Conservation (phyloP, 768 basidiomycete genomes). For the Phlebiopsis gigantea region DNA sequence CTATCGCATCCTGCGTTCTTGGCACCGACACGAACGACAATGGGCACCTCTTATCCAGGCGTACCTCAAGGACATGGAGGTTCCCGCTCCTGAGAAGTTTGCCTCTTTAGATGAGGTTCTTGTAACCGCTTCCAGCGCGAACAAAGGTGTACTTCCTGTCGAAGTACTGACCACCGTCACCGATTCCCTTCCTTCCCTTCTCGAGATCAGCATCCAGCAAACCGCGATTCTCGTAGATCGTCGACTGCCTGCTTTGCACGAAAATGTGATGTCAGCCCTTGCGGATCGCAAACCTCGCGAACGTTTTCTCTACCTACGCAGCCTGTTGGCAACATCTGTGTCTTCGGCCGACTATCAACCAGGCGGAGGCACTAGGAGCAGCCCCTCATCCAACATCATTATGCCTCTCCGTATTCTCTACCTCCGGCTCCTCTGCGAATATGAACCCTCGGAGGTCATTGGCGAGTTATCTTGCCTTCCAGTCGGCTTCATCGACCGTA, state of each 20-base stretch:
- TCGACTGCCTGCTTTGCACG: conserved; percentile 62
- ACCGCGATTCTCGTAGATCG: conserved; percentile 74
- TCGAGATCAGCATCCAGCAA: conserved; percentile 52
- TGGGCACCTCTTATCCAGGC: conserved; percentile 75
- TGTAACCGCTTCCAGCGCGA: conserved; percentile 35
- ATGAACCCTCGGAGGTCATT: conserved; percentile 61
- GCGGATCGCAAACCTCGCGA: conserved; percentile 39
- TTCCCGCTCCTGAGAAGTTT: conserved; percentile 59
- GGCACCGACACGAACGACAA: conserved; percentile 68
- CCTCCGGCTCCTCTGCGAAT: conserved; percentile 67
- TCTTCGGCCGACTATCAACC: conserved; percentile 37
- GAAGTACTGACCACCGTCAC: conserved; percentile 52
- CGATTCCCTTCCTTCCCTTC: conserved; percentile 57
- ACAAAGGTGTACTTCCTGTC: conserved; percentile 46
- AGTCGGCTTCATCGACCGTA: conserved; percentile 48
- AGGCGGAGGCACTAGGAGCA: conserved; percentile 16
- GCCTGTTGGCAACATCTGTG: conserved; percentile 54
- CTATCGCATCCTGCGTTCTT: conserved; percentile 81
- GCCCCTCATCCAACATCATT: conserved; percentile 44
- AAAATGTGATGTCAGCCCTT: conserved; percentile 50
- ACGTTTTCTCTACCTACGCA: conserved; percentile 73
- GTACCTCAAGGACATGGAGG: conserved; percentile 68
- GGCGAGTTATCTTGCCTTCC: conserved; percentile 54
- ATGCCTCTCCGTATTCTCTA: conserved; percentile 52
- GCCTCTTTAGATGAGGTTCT: conserved; percentile 61